Conservation (phyloP, 768 basidiomycete species). For the Suillus weaverae region DNA sequence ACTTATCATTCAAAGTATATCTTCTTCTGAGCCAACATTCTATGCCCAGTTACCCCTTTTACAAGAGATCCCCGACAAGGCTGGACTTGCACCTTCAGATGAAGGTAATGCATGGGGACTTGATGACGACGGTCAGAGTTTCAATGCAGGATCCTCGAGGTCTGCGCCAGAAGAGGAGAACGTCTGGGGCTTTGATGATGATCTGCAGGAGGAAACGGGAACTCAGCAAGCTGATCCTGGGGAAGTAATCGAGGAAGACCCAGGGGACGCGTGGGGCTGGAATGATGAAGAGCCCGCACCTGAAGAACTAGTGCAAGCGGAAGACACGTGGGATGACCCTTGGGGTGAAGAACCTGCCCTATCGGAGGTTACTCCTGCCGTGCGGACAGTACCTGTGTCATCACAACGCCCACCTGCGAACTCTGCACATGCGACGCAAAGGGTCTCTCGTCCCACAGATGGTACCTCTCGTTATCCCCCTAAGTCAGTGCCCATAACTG, state of each 20-base stretch:
- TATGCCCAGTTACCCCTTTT: constrained; percentile 20
- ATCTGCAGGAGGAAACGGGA: constrained; percentile 28
- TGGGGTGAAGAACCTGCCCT: constrained; percentile 54
- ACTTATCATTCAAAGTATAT: constrained; percentile 44
- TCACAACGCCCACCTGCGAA: constrained; percentile 40
- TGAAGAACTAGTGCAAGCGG: constrained; percentile 33
- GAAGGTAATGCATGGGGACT: constrained; percentile 46
- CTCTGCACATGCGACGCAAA: constrained; percentile 31
- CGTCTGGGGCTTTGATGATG: constrained; percentile 58
- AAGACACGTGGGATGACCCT: constrained; percentile 65
- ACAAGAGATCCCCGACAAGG: constrained; percentile 5
- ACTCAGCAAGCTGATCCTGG: constrained; percentile 19
- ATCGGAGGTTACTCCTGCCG: constrained; percentile 27
- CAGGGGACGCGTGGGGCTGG: constrained; percentile 76
- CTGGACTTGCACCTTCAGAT: constrained; percentile 3
- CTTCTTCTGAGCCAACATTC: constrained; percentile 25
- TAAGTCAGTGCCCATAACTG: constrained; percentile 32
- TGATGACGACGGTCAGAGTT: constrained; percentile 39
- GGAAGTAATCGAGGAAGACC: constrained; percentile 31
- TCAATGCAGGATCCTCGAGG: constrained; percentile 25
- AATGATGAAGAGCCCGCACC: constrained; percentile 49
- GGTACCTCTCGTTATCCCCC: constrained; percentile 20
- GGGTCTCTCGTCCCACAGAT: constrained; percentile 19
- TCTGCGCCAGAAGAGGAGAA: constrained; percentile 36
- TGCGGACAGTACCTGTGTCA: constrained; percentile 29